phyloP scores from a whole-genome alignment of 768 basidiomycete genomes.

The Amanita jacksonii region DNA sequence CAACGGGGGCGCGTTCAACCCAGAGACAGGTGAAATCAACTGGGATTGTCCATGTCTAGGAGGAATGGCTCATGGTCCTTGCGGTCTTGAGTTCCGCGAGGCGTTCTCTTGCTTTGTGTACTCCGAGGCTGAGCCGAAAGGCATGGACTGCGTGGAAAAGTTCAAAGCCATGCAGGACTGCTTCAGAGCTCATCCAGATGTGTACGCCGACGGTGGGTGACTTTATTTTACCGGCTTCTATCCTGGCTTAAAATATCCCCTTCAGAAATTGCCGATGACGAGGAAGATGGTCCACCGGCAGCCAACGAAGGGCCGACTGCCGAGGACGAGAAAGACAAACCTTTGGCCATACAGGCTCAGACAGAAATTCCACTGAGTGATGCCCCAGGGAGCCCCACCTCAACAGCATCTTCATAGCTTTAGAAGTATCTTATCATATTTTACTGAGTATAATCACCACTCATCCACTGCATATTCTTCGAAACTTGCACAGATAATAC shows the following conservation, averaged over 20 bases:
- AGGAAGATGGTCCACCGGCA: conserved; percentile 29
- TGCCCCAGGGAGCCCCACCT: background rate
- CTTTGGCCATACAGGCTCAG: background rate
- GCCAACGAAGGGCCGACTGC: conserved; percentile 9
- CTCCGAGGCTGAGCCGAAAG: conserved; percentile 93
- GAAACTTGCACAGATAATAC: conserved; percentile 5
- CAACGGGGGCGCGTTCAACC: conserved; percentile 68
- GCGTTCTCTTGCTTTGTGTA: conserved; percentile 97
- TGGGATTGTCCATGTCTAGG: conserved; percentile 99
- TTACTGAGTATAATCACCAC: conserved; percentile 8
- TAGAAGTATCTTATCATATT: conserved; percentile 1
- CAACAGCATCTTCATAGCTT: background rate
- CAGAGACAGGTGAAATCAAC: conserved; percentile 97
- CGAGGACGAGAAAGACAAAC: background rate
- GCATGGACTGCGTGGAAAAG: conserved; percentile 94
- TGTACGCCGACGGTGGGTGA: conserved; percentile 85
- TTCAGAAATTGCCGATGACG: conserved; percentile 61
- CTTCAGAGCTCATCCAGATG: conserved; percentile 91
- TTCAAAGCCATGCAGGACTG: conserved; percentile 98
- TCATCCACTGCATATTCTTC: conserved; percentile 5
- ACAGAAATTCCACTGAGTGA: background rate
- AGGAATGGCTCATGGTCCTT: conserved; percentile 97
- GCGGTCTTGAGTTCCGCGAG: conserved; percentile 85
- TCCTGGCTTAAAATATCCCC: conserved; percentile 8
- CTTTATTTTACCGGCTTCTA: background rate